These are phyloP conservation scores for Fusarium sublunatum DNA, from an alignment of 2,329 filamentous ascomycete genomes.

Conservation along the genomic window DNA sequence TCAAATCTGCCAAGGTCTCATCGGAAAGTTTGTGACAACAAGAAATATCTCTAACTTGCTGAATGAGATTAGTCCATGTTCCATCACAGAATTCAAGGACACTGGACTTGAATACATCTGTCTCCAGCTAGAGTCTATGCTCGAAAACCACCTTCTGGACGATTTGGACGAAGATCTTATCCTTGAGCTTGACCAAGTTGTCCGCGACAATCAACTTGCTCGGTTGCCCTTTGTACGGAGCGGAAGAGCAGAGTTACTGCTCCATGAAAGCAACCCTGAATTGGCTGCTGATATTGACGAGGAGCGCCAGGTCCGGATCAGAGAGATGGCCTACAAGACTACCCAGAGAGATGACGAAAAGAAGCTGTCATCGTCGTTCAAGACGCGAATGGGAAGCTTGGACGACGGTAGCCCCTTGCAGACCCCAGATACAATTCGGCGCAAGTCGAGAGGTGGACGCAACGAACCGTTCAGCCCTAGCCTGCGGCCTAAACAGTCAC, in stretches of 20 bases:
- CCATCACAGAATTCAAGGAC: conserved; percentile 86
- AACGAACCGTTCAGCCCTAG: conserved; percentile 73
- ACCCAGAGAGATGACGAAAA: conserved; percentile 73
- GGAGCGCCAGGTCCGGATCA: conserved; percentile 75
- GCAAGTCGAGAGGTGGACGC: conserved; percentile 58
- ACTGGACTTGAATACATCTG: conserved; percentile 91
- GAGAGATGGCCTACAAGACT: conserved; percentile 77
- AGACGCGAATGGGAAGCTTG: conserved; percentile 68
- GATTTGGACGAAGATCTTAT: conserved; percentile 88
- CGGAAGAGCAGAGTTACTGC: conserved; percentile 73
- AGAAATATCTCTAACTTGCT: conserved; percentile 88
- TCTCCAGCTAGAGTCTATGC: conserved; percentile 88
- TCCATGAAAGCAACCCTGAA: conserved; percentile 73
- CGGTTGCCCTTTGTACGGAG: conserved; percentile 82
- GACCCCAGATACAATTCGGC: conserved; percentile 58
- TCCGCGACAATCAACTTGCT: conserved; percentile 83
- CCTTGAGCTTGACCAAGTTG: conserved; percentile 80
- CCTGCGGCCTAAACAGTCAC: conserved; percentile 75
- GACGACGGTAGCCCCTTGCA: conserved; percentile 67
- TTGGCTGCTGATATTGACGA: conserved; percentile 74
- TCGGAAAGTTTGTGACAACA: conserved; percentile 85
- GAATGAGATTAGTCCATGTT: conserved; percentile 86
- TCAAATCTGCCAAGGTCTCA: conserved; percentile 85
- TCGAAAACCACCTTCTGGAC: conserved; percentile 89
- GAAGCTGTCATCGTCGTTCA: conserved; percentile 69